Base-by-base conservation (phyloP, 2,329 filamentous ascomycete genomes). In the Berkeleyomyces rouxiae region DNA sequence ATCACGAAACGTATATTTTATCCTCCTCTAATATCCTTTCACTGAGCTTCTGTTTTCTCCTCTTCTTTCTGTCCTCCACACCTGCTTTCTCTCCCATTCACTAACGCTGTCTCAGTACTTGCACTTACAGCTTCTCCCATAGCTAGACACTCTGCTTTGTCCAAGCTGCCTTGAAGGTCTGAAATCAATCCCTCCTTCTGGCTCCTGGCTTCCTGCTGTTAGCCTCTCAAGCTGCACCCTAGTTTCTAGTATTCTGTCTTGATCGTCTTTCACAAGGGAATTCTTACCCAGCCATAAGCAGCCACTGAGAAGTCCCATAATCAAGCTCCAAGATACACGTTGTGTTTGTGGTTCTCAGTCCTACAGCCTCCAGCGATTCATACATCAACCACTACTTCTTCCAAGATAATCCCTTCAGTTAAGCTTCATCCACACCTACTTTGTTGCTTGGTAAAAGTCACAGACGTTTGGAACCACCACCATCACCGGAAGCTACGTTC, bases 1-100 rank as follows among this genome's bases (percentile, higher is more conserved):
- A 16, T 51, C 47, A 31, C 47, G 23, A 55, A 42, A 44, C 49
- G 33, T 44, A 61, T 61, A 42, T 47, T 36, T 61, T 61, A 61
- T 31, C 42, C 46, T 39, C 33, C 58, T 55, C n/a, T 37, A 55
- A 13, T 55, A 55, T 55, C n/a, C 49, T 55, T 53, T 55, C 16
- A 55, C 9, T 33, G 4, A 55, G 11, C 49, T 37, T 7, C 49
- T 55, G n/a, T 31, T 59, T 44, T 59, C 23, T 59, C 43, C 13
- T 3, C 5, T 59, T 13, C 57, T 36, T 11, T 59, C n/a, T 9
- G 31, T 23, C 51, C 16, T 39, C 16, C 39, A 37, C 57, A 36
- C 49, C 49, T 46, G 31, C 42, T 36, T n/a, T 33, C 49, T 55
- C 23, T 55, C 33, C 7, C 49, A 55, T 3, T 55, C 13, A 39